These are phyloP conservation scores for Pseudogymnoascus sp. DNA, from an alignment of 2,329 filamentous ascomycete species.

Conservation along the genomic window DNA sequence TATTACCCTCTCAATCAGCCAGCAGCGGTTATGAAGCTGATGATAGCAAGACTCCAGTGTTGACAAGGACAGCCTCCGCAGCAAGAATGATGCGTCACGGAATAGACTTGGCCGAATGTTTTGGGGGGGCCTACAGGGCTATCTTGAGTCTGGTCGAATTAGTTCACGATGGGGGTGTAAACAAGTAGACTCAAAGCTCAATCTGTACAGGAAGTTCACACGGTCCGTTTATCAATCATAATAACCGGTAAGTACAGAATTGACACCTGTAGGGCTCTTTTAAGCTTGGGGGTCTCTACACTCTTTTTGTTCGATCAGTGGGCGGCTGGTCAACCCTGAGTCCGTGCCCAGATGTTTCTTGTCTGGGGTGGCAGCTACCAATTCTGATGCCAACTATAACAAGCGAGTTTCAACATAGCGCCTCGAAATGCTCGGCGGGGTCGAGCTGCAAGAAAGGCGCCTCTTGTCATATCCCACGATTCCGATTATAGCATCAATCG, in stretches of 20 bases:
- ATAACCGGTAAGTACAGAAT: background rate
- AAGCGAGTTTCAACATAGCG: slow-evolving; percentile 3
- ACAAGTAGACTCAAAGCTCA: background rate
- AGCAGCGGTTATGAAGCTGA: background rate
- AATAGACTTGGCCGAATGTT: background rate
- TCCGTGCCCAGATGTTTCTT: slow-evolving; percentile 2
- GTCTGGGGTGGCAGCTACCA: background rate
- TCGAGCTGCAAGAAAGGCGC: background rate
- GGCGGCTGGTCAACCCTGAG: background rate
- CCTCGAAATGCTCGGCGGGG: slow-evolving; percentile 1
- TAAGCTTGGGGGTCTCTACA: background rate
- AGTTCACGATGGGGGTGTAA: background rate
- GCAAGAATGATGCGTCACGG: background rate
- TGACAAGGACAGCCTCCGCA: background rate
- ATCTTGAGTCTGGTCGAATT: background rate
- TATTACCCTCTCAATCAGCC: background rate
- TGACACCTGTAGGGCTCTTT: background rate
- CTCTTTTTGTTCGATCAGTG: background rate
- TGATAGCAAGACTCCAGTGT: background rate
- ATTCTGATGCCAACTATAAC: background rate
- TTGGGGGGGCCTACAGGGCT: background rate
- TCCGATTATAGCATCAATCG: background rate
- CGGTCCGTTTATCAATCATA: background rate
- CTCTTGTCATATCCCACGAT: background rate
- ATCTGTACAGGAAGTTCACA: background rate